Conservation (phyloP, 108 stramenopile genomes). For the Discostella stelligeroides region DNA sequence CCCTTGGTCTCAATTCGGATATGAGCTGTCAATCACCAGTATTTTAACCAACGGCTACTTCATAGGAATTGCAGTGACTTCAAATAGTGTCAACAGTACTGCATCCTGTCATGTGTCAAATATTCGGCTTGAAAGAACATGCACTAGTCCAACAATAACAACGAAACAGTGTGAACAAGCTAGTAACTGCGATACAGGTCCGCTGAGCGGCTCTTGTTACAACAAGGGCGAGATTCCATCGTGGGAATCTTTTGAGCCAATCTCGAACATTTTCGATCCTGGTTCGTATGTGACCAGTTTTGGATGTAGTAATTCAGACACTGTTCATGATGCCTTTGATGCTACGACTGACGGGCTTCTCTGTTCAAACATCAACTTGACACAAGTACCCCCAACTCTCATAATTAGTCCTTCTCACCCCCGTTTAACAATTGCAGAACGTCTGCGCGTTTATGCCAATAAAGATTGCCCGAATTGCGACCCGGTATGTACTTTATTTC, state of each 20-base stretch:
- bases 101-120: conserved; percentile 16
- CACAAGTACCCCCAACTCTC: not conserved
- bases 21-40: conserved; percentile 14
- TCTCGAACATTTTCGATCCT: not conserved
- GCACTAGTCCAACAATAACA: conserved; percentile 17
- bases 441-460: conserved; percentile 9
- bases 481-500: too few species aligned
- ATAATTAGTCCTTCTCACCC: conserved; percentile 8
- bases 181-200: conserved; percentile 26
- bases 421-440: conserved; percentile 5
- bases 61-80: conserved; percentile 25
- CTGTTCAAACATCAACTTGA: not conserved
- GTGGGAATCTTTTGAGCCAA: not conserved
- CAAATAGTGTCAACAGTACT: conserved; percentile 6
- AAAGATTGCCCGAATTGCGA: conserved; percentile 7
- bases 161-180: conserved; percentile 33
- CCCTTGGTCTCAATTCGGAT: conserved; percentile 38
- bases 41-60: conserved; percentile 35
- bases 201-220: conserved; percentile 16
- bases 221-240: conserved; percentile 17
- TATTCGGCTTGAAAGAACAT: conserved; percentile 14
- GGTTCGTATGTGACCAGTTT: conserved; percentile 4
- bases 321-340: not conserved
- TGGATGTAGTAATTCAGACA: not conserved
- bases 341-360: not conserved